Conservation (phyloP, 164 flowering plant species). For the Cinnamomum chago region DNA sequence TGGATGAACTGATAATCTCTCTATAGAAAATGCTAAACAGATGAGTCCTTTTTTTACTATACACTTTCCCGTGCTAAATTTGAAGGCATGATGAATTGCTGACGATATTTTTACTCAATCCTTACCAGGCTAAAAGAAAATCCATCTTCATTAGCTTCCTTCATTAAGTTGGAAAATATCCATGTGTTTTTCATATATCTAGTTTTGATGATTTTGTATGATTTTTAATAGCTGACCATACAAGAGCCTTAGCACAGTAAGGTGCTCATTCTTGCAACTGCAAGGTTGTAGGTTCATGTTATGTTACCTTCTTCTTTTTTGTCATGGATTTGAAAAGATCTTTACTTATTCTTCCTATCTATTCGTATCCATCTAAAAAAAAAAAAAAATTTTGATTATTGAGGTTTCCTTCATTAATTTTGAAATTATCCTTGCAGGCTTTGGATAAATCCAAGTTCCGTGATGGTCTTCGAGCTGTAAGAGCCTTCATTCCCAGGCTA, state of each 20-base stretch:
- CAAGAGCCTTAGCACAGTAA: no score
- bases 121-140: neutral
- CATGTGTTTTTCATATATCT: no score
- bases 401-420: neutral
- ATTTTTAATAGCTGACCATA: no score
- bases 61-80: neutral
- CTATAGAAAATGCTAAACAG: neutral
- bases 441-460: conserved; percentile 78
- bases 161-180: no score
- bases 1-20: no score
- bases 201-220: no score
- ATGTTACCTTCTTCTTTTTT: no score
- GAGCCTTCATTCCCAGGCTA: conserved; percentile 71
- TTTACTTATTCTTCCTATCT: neutral
- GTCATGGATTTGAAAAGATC: neutral
- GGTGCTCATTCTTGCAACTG: no score
- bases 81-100: neutral
- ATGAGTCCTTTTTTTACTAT: neutral
- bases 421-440: conserved; percentile 44
- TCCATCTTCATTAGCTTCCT: neutral
- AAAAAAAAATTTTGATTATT: neutral
- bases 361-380: neutral
- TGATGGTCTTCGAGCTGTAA: conserved; percentile 76
- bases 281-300: no score
- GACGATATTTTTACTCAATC: neutral